Evolutionary conservation across 495 filamentous ascomycete genomes (phyloP).

Genomic region (Podospora comata): DNA sequence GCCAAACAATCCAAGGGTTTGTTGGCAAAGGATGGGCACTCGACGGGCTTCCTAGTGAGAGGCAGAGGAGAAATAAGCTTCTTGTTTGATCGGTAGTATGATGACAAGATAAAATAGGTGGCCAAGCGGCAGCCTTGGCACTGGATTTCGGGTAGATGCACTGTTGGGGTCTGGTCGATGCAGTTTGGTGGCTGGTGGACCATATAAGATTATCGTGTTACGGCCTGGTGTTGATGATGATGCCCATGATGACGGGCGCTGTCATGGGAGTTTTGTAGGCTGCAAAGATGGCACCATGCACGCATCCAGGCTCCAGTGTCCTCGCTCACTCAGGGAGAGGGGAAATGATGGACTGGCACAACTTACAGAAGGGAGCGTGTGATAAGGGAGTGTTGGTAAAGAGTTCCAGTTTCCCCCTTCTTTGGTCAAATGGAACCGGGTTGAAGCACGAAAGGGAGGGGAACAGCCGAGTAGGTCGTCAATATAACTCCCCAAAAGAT

Average conservation of each 20-base stretch:
- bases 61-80: background rate
- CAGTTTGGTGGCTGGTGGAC: conserved; percentile 4
- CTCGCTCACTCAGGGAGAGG: background rate
- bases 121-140: background rate
- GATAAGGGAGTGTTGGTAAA: background rate
- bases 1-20: background rate
- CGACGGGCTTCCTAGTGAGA: conserved; percentile 1
- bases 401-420: conserved; percentile 7
- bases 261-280: conserved; percentile 9
- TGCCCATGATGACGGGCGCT: background rate
- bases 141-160: conserved; percentile 2
- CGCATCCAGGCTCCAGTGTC: background rate
- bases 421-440: conserved; percentile 17
- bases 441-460: conserved; percentile 28
- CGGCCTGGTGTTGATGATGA: background rate
- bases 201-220: background rate
- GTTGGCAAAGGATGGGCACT: background rate
- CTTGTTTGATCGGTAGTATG: conserved; percentile 4
- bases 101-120: background rate
- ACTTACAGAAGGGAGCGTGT: conserved; percentile 7
- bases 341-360: conserved; percentile 1
- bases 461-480: conserved; percentile 16
- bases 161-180: conserved; percentile 4
- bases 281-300: background rate
- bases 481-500: background rate